Conservation (phyloP, 2,329 filamentous ascomycete species). For the Neurospora sp. region DNA sequence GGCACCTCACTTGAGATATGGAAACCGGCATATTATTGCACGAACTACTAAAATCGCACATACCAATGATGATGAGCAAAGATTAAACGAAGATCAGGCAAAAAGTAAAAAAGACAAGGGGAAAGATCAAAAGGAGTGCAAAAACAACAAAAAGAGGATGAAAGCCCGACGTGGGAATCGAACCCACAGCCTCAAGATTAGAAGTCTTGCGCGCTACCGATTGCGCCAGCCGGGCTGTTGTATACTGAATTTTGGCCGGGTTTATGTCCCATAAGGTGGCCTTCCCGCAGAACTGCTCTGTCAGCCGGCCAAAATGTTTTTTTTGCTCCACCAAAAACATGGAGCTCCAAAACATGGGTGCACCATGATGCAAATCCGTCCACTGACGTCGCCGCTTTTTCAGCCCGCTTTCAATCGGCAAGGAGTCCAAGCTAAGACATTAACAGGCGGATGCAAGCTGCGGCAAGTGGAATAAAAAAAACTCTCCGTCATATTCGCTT, state of each 20-base stretch:
- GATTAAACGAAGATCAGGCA: neutral
- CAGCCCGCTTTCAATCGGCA: neutral
- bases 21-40: neutral
- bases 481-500: neutral
- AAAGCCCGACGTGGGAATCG: neutral
- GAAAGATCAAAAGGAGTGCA: neutral
- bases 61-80: neutral
- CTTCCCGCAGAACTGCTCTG: neutral
- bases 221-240: neutral
- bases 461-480: neutral
- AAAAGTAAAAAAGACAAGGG: neutral
- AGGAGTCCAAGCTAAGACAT: neutral
- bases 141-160: accelerated
- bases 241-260: accelerated
- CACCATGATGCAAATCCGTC: neutral
- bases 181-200: neutral
- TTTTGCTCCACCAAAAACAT: neutral
- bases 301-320: neutral
- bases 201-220: neutral
- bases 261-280: neutral
- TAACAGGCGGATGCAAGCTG: neutral
- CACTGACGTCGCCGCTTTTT: neutral
- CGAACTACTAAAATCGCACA: neutral
- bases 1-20: neutral
- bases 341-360: neutral